A percentile compares a stretch with the other conserved stretches of the same genome.
These are phyloP conservation scores for Debaryomyces sp. DNA, from an alignment of 1,139 yeast genomes.

Conservation along the genomic window DNA sequence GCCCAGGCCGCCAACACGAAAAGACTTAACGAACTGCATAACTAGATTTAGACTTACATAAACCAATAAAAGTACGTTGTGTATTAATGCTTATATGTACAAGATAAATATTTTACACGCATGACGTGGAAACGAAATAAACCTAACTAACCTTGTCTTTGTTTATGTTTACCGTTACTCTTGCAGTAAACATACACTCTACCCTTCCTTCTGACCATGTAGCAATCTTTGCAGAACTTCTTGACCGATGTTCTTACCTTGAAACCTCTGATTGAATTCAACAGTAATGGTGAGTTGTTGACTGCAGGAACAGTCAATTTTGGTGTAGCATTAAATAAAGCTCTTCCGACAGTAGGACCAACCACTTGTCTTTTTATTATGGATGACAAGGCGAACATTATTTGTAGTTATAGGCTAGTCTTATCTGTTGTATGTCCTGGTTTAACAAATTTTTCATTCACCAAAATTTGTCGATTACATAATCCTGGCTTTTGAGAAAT, in stretches of 20 bases:
- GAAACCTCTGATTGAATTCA: conserved; percentile 27
- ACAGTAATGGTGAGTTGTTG: neutral
- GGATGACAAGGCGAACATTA: conserved; percentile 23
- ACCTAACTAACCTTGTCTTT: conserved; percentile 77
- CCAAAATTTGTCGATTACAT: conserved; percentile 6
- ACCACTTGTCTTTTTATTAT: conserved; percentile 18
- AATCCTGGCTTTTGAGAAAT: conserved; percentile 3
- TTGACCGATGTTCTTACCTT: conserved; percentile 76
- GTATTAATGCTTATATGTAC: conserved; percentile 8
- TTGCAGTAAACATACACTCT: conserved; percentile 92
- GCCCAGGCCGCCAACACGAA: conserved; percentile 17
- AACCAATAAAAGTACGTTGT: conserved; percentile 5
- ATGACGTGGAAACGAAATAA: neutral
- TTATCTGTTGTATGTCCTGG: neutral
- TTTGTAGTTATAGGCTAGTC: neutral
- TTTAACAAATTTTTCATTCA: conserved; percentile 4
- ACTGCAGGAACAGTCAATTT: conserved; percentile 3
- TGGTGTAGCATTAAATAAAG: conserved; percentile 22
- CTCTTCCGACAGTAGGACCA: conserved; percentile 17
- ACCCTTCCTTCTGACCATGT: conserved; percentile 92
- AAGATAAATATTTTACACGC: conserved; percentile 1
- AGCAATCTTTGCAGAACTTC: conserved; percentile 90
- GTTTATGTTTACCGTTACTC: conserved; percentile 91
- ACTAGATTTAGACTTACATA: conserved; percentile 4
- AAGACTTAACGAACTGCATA: conserved; percentile 4